Base-by-base conservation (phyloP, 805 yeast genomes). In the Pichia phayaonensis region DNA sequence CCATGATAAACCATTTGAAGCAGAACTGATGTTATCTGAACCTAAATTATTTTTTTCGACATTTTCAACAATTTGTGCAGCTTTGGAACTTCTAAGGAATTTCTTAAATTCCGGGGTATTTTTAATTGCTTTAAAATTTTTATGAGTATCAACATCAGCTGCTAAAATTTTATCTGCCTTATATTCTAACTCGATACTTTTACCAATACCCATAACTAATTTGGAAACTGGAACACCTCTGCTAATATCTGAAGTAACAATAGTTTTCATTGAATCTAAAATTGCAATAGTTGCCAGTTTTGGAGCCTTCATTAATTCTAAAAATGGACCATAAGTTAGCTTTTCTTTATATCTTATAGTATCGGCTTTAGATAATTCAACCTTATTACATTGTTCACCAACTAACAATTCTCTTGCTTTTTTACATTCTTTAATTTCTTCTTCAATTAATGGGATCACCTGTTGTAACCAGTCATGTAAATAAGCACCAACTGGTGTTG, bases 161-260 rank as follows among this genome's bases (percentile, higher is more conserved):
- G 76, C 74, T 52, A 84, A 67, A 44, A 86, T 66, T 56, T 75
- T 74, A 59, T 85, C 89, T 0, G 95, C 77, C 57, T 84, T 79
- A 63, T 84, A 87, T 64, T 94, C 98, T 58, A 83, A 67, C 63
- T 92, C 97, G 22, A 92, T 74, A 13, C 95, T 90, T 56, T 76
- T 81, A 10, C 97, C 96, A 5, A 92, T 89, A 0, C 86, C 74
- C 20, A 85, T 71, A 16, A 90, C 87, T 0, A 95, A 90, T 56
- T 87, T 75, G 0, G 95, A 87, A 0, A 92, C 83, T 58, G 90
- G 76, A 79, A 89, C 82, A 40, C 96, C 97, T 55, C 86, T 89
- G 13, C 76, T 72, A 29, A 82, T 76, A 40, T 90, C 95, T 39
- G 87, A 84, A 2, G 90, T 80, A 3, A 90, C 79, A 54, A 84